phyloP scores from a whole-genome alignment of 305 asterid species.

The Rubia peregrina region DNA sequence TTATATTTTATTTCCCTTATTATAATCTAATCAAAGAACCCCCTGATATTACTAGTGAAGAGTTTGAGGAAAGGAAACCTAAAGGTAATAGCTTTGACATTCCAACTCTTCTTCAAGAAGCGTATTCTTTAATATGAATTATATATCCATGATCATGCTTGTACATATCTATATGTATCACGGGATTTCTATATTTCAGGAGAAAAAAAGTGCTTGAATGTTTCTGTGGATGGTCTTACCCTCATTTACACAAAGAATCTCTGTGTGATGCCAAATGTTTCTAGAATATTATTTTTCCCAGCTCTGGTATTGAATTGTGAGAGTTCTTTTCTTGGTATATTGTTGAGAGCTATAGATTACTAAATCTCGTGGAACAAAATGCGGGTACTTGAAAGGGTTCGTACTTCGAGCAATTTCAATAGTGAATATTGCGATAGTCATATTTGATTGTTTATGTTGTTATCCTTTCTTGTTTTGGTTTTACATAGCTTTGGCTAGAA shows the following conservation, averaged over 20 bases:
- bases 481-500: background rate
- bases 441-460: background rate
- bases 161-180: background rate
- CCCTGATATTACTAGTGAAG: background rate
- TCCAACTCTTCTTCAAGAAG: background rate
- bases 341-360: background rate
- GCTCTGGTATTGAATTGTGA: background rate
- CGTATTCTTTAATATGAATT: background rate
- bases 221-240: no score
- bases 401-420: background rate
- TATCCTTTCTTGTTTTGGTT: background rate
- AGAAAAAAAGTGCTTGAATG: background rate
- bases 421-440: background rate
- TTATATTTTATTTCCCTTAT: fast-evolving
- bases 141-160: background rate
- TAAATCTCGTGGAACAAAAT: no score
- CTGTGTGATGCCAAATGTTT: no score
- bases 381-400: background rate
- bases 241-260: no score
- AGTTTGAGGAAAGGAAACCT: background rate
- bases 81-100: background rate
- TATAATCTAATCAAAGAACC: no score
- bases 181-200: no score
- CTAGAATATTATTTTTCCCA: no score
- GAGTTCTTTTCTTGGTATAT: background rate